Base-by-base conservation (phyloP, 257 asterid genomes). In the Forsythia viridissima region DNA sequence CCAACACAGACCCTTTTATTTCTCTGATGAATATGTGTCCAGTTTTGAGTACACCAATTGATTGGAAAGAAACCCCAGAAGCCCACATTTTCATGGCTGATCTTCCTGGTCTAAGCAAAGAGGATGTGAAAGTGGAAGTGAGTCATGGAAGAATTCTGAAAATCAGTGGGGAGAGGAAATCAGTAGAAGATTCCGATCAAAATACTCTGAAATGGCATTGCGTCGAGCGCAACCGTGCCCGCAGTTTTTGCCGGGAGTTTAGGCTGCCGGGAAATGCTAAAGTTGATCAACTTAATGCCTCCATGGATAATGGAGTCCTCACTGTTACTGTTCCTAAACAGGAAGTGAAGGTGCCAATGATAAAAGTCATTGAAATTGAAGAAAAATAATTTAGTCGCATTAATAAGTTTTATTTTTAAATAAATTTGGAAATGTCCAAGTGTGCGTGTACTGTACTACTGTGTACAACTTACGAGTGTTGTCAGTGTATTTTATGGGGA, bases 11-110 rank as follows among this genome's bases (percentile, higher is more conserved):
- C 71, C 84, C 84, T 8, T 75, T 81, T 12, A 66, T 76, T 61
- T 63, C 78, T 4, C n/a, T 81, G 63, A 68, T 71, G 11, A 81
- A 81, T 52, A 76, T 81, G 84, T 81, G 84, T 30, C 84, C 84
- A 0, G 84, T 81, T 34, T 61, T 81, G 41, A 81, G 77, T 34
- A 71, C 80, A 46, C 52, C 52, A 46, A 46, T 46, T 46, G 52
- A 46, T 46, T 46, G 52, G 52, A 46, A 46, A 46, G 16, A 46
- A 46, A 46, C 52, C 18, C 3, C 6, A 13, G 52, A 46, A 3
- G 52, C 52, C 52, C 52, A 46, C 52, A 11, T 11, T 46, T 11
- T 46, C 18, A 3, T 0, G 18, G 52, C 52, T 0, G 52, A 46
- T 48, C 57, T 48, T 48, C 57, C 57, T 46, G 13, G 6, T 4